Conservation (phyloP, 2,329 filamentous ascomycete species). For the Fusarium heterosporum region DNA sequence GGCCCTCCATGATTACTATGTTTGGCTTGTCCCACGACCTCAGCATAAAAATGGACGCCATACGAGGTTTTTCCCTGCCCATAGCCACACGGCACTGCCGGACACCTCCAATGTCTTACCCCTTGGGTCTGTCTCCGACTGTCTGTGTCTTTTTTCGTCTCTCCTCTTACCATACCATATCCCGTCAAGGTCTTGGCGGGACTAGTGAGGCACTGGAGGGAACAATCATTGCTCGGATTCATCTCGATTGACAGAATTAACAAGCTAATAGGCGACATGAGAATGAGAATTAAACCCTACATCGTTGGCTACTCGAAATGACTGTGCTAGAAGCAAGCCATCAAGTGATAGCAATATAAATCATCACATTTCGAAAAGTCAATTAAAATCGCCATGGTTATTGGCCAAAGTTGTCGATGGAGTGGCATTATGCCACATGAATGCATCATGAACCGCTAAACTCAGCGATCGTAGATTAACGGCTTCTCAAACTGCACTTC, state of each 20-base stretch:
- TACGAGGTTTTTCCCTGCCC: slow-evolving; percentile 41
- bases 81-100: slow-evolving; percentile 45
- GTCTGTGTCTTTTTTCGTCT: not conserved
- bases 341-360: not conserved
- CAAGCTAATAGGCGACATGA: not conserved
- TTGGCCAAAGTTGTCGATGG: slow-evolving; percentile 1
- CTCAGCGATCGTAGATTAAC: slow-evolving; percentile 15
- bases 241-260: slow-evolving; percentile 3
- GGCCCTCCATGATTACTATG: slow-evolving; percentile 40
- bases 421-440: not conserved
- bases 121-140: slow-evolving; percentile 21
- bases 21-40: slow-evolving; percentile 46
- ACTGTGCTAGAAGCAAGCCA: not conserved
- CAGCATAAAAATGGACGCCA: slow-evolving; percentile 41
- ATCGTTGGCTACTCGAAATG: not conserved
- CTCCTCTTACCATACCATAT: slow-evolving; percentile 3
- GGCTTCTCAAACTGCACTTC: slow-evolving; percentile 38
- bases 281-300: not conserved
- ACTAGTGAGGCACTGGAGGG: not conserved
- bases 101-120: slow-evolving; percentile 12
- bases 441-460: not conserved
- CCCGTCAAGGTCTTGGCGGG: slow-evolving; percentile 22
- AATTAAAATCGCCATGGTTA: not conserved
- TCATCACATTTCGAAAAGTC: not conserved
- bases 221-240: not conserved